phyloP scores from a whole-genome alignment of 176 grass and related monocot species.

The Cocos nucifera region DNA sequence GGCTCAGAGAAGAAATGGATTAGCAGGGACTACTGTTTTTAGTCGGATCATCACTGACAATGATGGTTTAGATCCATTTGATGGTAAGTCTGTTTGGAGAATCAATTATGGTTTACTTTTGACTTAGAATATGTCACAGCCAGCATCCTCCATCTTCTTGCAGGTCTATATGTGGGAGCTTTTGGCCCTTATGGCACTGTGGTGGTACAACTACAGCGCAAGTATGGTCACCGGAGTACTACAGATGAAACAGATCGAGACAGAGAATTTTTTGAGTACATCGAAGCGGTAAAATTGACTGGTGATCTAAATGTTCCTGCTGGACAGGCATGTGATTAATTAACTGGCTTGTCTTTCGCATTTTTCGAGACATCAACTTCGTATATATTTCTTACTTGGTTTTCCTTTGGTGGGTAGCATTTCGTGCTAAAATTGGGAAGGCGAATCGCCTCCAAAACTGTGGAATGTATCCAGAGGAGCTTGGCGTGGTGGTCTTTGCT shows the following conservation, averaged over 20 bases:
- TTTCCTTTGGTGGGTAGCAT: constrained; percentile 46
- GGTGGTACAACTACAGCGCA: constrained; percentile 73
- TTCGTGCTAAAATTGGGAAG: constrained; percentile 87
- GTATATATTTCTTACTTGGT: neutral
- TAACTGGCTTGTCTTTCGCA: neutral
- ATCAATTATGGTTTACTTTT: neutral
- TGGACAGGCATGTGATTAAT: constrained; percentile 54
- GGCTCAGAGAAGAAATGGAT: constrained; percentile 42
- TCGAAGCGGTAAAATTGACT: constrained; percentile 96
- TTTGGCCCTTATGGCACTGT: constrained; percentile 94
- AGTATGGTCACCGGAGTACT: constrained; percentile 73
- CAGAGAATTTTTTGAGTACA: constrained; percentile 86
- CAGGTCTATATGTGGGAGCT: constrained; percentile 93
- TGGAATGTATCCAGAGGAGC: constrained; percentile 76
- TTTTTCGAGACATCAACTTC: neutral
- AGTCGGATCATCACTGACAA: constrained; percentile 57
- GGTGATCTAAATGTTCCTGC: constrained; percentile 92
- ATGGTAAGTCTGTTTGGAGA: constrained; percentile 37
- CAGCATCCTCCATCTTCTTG: constrained; percentile 12
- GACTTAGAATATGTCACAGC: neutral
- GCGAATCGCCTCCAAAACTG: constrained; percentile 56
- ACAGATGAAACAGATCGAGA: constrained; percentile 25
- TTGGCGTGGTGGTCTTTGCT: constrained; percentile 66
- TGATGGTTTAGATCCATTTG: constrained; percentile 71
- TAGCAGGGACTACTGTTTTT: constrained; percentile 73